These are phyloP conservation scores for Wickerhamiella lipophila DNA, from an alignment of 805 yeast species.

Conservation along the genomic window DNA sequence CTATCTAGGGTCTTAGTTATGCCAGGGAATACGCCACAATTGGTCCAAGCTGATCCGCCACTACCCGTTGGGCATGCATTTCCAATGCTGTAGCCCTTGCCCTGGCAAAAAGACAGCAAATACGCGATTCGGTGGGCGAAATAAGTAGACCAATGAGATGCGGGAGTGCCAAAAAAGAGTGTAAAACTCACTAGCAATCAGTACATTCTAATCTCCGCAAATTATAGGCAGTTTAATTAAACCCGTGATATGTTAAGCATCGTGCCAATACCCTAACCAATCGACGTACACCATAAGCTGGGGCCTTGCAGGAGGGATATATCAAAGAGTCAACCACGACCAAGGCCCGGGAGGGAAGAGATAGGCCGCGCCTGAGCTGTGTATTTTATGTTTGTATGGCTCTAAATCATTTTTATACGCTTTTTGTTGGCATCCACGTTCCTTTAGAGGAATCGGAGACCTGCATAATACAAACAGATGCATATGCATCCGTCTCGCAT, in stretches of 20 bases:
- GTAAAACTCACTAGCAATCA: background rate
- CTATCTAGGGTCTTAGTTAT: no score
- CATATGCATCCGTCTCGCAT: background rate
- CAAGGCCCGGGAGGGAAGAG: no score
- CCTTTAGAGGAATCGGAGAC: background rate
- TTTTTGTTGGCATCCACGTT: background rate
- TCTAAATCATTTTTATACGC: no score
- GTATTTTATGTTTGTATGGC: no score
- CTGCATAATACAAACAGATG: slow-evolving; percentile 7
- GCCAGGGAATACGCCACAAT: background rate
- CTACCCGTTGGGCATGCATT: background rate
- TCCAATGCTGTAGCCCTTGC: background rate
- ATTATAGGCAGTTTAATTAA: background rate
- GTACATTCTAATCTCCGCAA: background rate
- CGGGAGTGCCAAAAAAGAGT: background rate
- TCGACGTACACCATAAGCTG: background rate
- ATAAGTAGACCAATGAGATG: background rate
- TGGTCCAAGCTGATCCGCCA: background rate
- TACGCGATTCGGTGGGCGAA: background rate
- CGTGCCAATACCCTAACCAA: background rate
- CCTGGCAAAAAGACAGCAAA: background rate
- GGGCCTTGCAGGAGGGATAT: background rate
- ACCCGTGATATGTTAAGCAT: background rate
- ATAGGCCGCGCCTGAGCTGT: no score
- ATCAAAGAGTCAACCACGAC: no score